These are phyloP conservation scores for Musa troglodytarum DNA, from an alignment of 176 grass and related monocot species.

Conservation along the genomic window DNA sequence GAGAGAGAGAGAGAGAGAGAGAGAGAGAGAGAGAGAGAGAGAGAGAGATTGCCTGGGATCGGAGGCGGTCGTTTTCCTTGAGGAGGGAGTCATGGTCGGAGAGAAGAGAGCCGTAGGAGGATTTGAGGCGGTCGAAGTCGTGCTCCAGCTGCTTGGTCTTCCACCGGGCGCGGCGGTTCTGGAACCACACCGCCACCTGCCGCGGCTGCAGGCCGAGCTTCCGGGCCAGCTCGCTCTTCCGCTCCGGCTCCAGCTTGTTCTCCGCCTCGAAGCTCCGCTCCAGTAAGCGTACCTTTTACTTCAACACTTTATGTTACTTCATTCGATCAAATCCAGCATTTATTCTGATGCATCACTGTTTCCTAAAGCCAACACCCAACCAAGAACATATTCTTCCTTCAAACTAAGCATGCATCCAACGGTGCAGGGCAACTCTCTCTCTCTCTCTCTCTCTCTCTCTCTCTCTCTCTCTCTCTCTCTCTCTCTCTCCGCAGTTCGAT, in stretches of 20 bases:
- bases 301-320: neutral
- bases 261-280: slow-evolving; percentile 11
- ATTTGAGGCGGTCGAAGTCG: slow-evolving; percentile 73
- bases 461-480: no score
- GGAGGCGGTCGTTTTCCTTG: slow-evolving; percentile 65
- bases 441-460: no score
- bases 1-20: neutral
- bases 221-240: slow-evolving; percentile 74
- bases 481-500: no score
- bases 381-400: neutral
- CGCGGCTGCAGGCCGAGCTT: slow-evolving; percentile 74
- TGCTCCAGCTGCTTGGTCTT: slow-evolving; percentile 92
- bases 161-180: slow-evolving; percentile 89
- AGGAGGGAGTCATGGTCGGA: slow-evolving; percentile 50
- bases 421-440: no score
- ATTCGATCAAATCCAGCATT: neutral
- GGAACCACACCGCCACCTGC: slow-evolving; percentile 94
- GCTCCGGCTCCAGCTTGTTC: slow-evolving; percentile 88
- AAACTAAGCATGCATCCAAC: no score
- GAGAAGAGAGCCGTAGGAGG: slow-evolving; percentile 51
- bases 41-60: slow-evolving; percentile 34
- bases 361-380: neutral
- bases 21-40: neutral
- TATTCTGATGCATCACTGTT: neutral
- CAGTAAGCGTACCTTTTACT: slow-evolving; percentile 16